phyloP scores from a whole-genome alignment of 257 asterid species.

The Euphrasia confusa region DNA sequence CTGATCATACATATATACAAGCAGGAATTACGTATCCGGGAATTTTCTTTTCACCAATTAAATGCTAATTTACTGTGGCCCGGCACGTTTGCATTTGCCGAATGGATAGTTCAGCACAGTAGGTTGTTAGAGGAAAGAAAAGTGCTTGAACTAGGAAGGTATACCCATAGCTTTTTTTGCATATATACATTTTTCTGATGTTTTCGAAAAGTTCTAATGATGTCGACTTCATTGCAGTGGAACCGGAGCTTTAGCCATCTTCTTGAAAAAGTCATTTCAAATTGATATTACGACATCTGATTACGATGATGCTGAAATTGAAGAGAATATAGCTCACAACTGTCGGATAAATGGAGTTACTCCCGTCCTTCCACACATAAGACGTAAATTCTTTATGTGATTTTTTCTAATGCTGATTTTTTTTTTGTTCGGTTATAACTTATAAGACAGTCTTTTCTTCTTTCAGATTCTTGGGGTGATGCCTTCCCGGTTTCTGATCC shows the following conservation, averaged over 20 bases:
- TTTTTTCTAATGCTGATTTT: neutral
- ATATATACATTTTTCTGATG: neutral
- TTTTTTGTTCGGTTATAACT: neutral
- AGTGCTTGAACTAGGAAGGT: constrained; percentile 86
- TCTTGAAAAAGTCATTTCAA: constrained; percentile 55
- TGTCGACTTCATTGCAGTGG: constrained; percentile 56
- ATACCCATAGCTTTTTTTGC: neutral
- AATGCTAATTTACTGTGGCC: constrained; percentile 98
- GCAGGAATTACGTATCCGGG: constrained; percentile 79
- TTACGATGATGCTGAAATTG: constrained; percentile 79
- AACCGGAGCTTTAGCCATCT: constrained; percentile 94
- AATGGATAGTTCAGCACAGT: constrained; percentile 68
- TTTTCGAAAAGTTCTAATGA: neutral
- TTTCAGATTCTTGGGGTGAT: constrained; percentile 96
- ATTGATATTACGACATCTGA: constrained; percentile 92
- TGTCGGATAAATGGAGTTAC: constrained; percentile 65
- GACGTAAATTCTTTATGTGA: constrained; percentile 40
- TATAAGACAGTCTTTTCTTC: neutral
- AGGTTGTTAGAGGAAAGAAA: constrained; percentile 58
- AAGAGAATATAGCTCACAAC: constrained; percentile 77
- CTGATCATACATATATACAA: neutral
- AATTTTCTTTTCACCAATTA: constrained; percentile 81
- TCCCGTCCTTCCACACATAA: constrained; percentile 73
- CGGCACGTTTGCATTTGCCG: constrained; percentile 87
- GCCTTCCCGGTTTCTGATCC: constrained; percentile 58